Base-by-base conservation (phyloP, 176 grass and related monocot species). In the Ensete ventricosum region DNA sequence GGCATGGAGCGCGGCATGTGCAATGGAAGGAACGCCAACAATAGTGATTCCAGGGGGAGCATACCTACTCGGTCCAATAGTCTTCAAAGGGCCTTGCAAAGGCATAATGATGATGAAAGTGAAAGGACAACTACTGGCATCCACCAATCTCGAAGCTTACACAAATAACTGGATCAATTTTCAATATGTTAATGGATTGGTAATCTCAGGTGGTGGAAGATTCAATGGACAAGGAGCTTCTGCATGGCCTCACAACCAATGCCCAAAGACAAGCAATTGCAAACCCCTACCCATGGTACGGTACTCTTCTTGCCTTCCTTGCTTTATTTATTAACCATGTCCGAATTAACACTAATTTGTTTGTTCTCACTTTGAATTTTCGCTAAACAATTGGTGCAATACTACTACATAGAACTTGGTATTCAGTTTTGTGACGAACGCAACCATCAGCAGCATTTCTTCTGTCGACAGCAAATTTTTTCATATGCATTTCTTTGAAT, bases 381-480 rank as follows among this genome's bases (percentile, higher is more conserved):
- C 1, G 14, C 3, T 16, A 3, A 3, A 16, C 2, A 59, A 19
- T 59, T 1, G 4, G 8, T 59, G 11, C 3, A 16, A 19, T 59
- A 16, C 1, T 25, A 1, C 24, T 25, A 1, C 1, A 25, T 25
- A 25, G 24, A 25, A 1, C 24, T 25, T 25, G 24, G 24, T 25
- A 25, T 25, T 25, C 24, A 59, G 16, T 19, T 59, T n/a, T 16
- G 11, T 59, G 55, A 59, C 16, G 2, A 80, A 87, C 78, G 74
- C 54, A 10, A 71, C 51, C 48, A 70, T 96, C 80, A 60, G 83
- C 0, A 77, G 76, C 2, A 48, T 96, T 84, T 84, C 84, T 51
- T 81, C 83, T 14, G 19, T 66, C 9, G 78, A 96, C 76, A 81
- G 80, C 72, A 96, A 96, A 75, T 92, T 87, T 77, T 96, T 96